Evolutionary conservation across 257 asterid genomes (phyloP).

Genomic region (Nicotiana benthamiana): DNA sequence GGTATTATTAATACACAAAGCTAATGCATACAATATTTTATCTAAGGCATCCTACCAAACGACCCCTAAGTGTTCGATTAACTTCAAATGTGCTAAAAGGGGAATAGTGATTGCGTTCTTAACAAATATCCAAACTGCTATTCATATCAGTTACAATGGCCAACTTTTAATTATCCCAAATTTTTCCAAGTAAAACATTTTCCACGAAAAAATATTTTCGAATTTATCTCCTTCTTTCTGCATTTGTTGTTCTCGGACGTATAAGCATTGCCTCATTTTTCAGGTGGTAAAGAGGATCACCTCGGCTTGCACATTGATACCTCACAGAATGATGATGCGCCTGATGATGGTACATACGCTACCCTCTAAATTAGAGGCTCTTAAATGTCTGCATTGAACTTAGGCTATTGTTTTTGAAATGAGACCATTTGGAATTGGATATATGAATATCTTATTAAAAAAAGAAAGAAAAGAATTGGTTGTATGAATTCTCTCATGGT

Average conservation of each 20-base stretch:
- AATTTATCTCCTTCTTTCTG: not conserved
- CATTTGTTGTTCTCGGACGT: not conserved
- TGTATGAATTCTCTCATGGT: not conserved
- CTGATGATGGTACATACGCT: conserved; percentile 43
- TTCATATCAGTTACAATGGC: not conserved
- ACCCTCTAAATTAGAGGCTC: not conserved
- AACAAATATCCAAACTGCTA: not conserved
- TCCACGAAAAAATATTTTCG: not conserved
- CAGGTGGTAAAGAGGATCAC: conserved; percentile 23
- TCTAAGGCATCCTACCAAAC: no score
- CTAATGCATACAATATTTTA: no score
- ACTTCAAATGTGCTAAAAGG: not conserved
- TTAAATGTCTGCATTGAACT: not conserved
- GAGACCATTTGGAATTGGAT: not conserved
- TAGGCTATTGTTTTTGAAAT: not conserved
- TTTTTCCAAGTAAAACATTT: not conserved
- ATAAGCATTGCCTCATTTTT: not conserved
- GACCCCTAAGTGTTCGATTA: not conserved
- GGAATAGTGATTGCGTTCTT: not conserved
- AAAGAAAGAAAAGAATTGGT: not conserved
- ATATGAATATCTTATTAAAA: no score
- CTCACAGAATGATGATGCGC: conserved; percentile 23
- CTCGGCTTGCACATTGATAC: conserved; percentile 22
- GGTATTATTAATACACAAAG: no score
- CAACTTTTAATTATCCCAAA: not conserved